Evolutionary conservation across 1,139 yeast species (phyloP), one percentile per base, ranked within the genome.

Genomic region (Pichia inconspicua): DNA sequence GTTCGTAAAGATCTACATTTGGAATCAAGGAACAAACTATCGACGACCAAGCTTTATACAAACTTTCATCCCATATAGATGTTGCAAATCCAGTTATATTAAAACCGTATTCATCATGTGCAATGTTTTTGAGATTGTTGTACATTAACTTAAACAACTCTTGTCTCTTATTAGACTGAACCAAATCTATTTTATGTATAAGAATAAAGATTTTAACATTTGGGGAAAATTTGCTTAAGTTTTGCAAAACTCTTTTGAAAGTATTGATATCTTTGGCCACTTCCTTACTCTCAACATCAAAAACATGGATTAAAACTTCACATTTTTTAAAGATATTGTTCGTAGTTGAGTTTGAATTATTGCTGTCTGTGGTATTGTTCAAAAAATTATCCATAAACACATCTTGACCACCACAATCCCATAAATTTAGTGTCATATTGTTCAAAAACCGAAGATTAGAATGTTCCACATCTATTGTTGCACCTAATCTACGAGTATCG

Each of bases 381-480:
- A 67, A 50, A 64, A 92, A 92, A 66, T 89, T 90, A 62, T 90
- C 97, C 87, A 94, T 90, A 60, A 90, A 94, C 3, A 86, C 90
- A 65, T 92, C 97, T 66, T 92, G 99, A 4, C 95, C 96, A 57
- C 98, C 99, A 68, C 98, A 92, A 65, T 92, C 99, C 98, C 98
- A 90, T 34, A 92, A 71, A 59, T 92, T 92, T 49, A 92, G 73
- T 1, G 97, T 89, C 95, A 92, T 88, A 64, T 92, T 90, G 5
- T 97, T 97, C 52, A 92, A 71, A 62, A 92, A 90, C 49, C 97
- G 72, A 47, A 92, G 71, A 66, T 92, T 96, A 5, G 97, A 89
- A 63, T 92, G 97, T 63, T 94, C 98, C 27, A 92, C 97, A 62
- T 94, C 98, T 52, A 94, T 90, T 0, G 98, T 92, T 25, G 98